Percentiles rank a stretch among this genome's conserved stretches.
Conservation (phyloP, 768 basidiomycete species). For the Podaxis mareebaensis region DNA sequence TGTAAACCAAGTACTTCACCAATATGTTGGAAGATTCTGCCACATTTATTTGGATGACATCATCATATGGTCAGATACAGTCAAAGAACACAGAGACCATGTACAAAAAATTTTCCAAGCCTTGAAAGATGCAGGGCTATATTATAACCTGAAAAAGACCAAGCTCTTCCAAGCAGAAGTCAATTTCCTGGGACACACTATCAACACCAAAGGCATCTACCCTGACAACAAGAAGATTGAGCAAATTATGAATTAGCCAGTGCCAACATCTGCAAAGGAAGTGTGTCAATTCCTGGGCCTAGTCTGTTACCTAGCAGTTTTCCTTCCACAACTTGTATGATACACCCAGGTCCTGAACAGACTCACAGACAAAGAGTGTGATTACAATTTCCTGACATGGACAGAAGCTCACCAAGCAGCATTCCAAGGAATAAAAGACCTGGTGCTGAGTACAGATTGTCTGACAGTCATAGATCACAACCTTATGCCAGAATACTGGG, state of each 20-base stretch:
- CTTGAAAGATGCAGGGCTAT: conserved; percentile 1
- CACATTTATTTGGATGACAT: conserved; percentile 29
- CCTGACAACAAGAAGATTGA: conserved; percentile 22
- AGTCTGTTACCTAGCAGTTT: conserved; percentile 15
- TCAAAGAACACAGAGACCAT: conserved; percentile 18
- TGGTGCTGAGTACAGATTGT: conserved; percentile 18
- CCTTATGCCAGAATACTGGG: conserved; percentile 23
- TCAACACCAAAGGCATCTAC: conserved; percentile 32
- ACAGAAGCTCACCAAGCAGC: conserved; percentile 23
- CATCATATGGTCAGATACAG: conserved; percentile 24
- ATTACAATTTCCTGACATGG: conserved; percentile 15
- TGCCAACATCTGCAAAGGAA: conserved; percentile 5
- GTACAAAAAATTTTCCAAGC: conserved; percentile 18
- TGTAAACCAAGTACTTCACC: conserved; percentile 26
- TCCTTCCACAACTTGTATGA: conserved; percentile 18
- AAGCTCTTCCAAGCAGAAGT: conserved; percentile 24
- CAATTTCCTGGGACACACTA: conserved; percentile 34
- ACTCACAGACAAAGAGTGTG: conserved; percentile 8
- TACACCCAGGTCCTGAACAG: conserved; percentile 7
- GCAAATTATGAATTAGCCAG: conserved; percentile 28
- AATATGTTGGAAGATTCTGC: conserved; percentile 24
- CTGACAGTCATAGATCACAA: conserved; percentile 16
- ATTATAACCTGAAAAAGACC: conserved; percentile 20
- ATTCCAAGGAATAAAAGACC: conserved; percentile 17
- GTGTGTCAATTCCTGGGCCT: conserved; percentile 17